Evolutionary conservation across 1,139 yeast species (phyloP).

Genomic region (Hemisphaericaspora xylanilytica): DNA sequence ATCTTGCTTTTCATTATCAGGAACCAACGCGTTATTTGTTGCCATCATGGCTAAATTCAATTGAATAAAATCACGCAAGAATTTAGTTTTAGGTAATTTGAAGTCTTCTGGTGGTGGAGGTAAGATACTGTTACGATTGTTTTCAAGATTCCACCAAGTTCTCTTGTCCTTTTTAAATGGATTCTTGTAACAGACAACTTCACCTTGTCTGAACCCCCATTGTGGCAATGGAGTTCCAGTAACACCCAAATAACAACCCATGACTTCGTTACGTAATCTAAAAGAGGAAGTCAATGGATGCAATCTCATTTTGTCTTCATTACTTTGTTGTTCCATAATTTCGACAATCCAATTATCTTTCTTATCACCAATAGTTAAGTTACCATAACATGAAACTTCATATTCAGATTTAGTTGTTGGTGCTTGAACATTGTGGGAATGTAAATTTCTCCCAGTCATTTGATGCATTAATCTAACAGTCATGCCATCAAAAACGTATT

Average conservation of each 20-base stretch:
- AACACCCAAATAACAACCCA: slow-evolving; percentile 86
- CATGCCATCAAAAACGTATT: slow-evolving; percentile 70
- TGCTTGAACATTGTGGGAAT: slow-evolving; percentile 79
- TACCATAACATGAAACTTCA: slow-evolving; percentile 96
- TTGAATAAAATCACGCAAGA: slow-evolving; percentile 86
- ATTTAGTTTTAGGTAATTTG: slow-evolving; percentile 76
- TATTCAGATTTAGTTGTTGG: slow-evolving; percentile 68
- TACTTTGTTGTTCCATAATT: slow-evolving; percentile 67
- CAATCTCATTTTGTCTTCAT: slow-evolving; percentile 65
- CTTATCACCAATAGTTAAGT: slow-evolving; percentile 76
- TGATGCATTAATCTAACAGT: slow-evolving; percentile 75
- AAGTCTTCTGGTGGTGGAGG: slow-evolving; percentile 74
- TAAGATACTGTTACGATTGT: slow-evolving; percentile 70
- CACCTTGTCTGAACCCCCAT: slow-evolving; percentile 99
- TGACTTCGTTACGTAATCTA: slow-evolving; percentile 63
- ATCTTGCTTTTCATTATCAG: slow-evolving; percentile 89
- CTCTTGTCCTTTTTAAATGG: slow-evolving; percentile 84
- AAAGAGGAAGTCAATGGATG: slow-evolving; percentile 89
- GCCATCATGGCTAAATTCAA: slow-evolving; percentile 98
- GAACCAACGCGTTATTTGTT: slow-evolving; percentile 92
- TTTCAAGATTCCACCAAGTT: slow-evolving; percentile 98
- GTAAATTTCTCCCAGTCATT: slow-evolving; percentile 83
- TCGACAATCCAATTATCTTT: slow-evolving; percentile 96
- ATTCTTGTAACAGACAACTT: slow-evolving; percentile 78
- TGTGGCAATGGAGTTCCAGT: slow-evolving; percentile 80